A percentile compares a stretch with the other conserved stretches of the same genome.
phyloP scores from a whole-genome alignment of 176 grass and related monocot species.

The Carex littledalei region DNA sequence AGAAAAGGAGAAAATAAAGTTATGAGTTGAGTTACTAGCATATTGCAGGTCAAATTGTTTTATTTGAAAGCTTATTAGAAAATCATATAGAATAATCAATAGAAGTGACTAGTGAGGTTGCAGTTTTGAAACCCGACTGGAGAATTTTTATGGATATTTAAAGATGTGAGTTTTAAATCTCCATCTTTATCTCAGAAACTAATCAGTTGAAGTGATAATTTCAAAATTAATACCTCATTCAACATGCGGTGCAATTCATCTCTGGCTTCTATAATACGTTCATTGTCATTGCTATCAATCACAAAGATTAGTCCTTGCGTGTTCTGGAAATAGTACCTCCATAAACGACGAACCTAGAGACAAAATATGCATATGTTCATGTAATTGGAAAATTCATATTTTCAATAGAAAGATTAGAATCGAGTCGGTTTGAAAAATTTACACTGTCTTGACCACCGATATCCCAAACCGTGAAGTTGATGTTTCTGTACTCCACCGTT shows the following conservation, averaged over 20 bases:
- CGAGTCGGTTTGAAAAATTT: background rate
- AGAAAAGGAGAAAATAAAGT: background rate
- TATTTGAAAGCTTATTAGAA: background rate
- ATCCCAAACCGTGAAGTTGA: constrained; percentile 39
- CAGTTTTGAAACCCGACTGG: no score
- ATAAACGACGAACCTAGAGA: constrained; percentile 20
- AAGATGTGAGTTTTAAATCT: no score
- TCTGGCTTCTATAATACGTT: constrained; percentile 11
- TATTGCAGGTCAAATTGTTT: background rate
- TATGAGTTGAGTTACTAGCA: background rate
- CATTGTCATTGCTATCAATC: constrained; percentile 20
- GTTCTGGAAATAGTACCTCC: constrained; percentile 22
- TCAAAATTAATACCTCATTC: constrained; percentile 6
- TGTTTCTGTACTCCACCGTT: constrained; percentile 29
- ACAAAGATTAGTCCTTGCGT: constrained; percentile 27
- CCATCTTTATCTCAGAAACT: no score
- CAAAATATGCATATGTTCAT: background rate
- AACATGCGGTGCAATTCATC: constrained; percentile 23
- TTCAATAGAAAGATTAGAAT: background rate
- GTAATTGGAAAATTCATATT: background rate
- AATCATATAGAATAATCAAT: background rate
- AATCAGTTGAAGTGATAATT: background rate
- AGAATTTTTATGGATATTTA: no score
- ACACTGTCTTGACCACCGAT: constrained; percentile 33
- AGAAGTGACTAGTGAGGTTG: no score